Evolutionary conservation across 2,329 filamentous ascomycete genomes (phyloP).

Genomic region (Hypoxylon sp.): DNA sequence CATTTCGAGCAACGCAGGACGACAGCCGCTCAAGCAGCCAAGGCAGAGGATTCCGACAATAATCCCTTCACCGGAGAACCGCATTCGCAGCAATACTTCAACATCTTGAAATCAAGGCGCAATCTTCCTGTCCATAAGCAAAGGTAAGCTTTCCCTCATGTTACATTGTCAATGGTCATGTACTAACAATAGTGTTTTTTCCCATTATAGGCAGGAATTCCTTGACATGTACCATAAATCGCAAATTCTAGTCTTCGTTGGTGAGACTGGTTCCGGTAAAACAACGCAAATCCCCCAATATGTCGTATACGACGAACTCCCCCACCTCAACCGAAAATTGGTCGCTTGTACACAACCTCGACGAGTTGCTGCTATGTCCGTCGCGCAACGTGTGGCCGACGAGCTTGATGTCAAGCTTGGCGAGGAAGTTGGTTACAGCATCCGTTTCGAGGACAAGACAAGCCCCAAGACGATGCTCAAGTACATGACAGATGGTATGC

Average conservation of each 20-base stretch:
- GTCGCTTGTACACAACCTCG: slow-evolving; percentile 97
- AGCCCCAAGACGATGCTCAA: slow-evolving; percentile 89
- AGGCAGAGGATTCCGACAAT: slow-evolving; percentile 78
- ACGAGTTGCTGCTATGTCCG: slow-evolving; percentile 98
- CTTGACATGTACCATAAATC: slow-evolving; percentile 89
- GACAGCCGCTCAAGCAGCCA: slow-evolving; percentile 76
- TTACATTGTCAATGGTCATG: slow-evolving; percentile 10
- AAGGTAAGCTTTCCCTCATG: slow-evolving; percentile 60
- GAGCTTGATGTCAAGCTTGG: slow-evolving; percentile 95
- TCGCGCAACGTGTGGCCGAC: slow-evolving; percentile 95
- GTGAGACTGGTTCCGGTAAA: slow-evolving; percentile 99
- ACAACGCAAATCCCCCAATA: slow-evolving; percentile 99
- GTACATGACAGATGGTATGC: slow-evolving; percentile 99
- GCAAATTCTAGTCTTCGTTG: slow-evolving; percentile 97
- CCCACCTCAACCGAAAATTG: slow-evolving; percentile 84
- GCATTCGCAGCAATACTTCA: slow-evolving; percentile 86
- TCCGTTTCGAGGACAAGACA: slow-evolving; percentile 97
- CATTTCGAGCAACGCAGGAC: slow-evolving; percentile 80
- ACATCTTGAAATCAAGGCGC: slow-evolving; percentile 83
- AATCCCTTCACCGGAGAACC: slow-evolving; percentile 86
- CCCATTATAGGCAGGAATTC: slow-evolving; percentile 95
- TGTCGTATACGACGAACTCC: slow-evolving; percentile 95
- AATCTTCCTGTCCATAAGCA: slow-evolving; percentile 93
- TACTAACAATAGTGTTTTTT: background rate
- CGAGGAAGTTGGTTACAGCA: slow-evolving; percentile 97